Evolutionary conservation across 345 rosid species (phyloP).

Genomic region (Lagerstroemia speciosa): DNA sequence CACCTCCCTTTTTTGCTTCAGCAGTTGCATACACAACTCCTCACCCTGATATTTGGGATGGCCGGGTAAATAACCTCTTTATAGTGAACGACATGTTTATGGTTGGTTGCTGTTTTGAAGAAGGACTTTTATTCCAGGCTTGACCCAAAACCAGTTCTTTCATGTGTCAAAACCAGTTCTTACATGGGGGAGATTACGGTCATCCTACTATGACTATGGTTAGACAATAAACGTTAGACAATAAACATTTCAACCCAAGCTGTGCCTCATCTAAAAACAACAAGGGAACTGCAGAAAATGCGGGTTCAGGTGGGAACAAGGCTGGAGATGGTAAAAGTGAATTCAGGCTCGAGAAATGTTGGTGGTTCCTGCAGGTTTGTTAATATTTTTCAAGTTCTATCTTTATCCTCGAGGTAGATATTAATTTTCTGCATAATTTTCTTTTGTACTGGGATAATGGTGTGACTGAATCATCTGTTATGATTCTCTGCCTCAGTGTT

Average conservation of each 20-base stretch:
- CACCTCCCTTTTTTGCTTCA: slow-evolving; percentile 79
- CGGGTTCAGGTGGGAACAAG: slow-evolving; percentile 28
- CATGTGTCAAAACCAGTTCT: no score
- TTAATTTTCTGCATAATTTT: background rate
- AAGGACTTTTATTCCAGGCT: background rate
- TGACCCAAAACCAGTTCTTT: no score
- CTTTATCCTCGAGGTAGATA: no score
- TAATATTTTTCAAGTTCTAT: background rate
- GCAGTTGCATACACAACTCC: slow-evolving; percentile 81
- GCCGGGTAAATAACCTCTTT: slow-evolving; percentile 49
- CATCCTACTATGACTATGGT: slow-evolving; percentile 82
- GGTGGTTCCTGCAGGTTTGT: slow-evolving; percentile 71
- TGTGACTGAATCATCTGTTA: slow-evolving; percentile 3
- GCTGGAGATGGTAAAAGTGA: slow-evolving; percentile 40
- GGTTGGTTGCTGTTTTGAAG: background rate
- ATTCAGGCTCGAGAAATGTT: slow-evolving; percentile 88
- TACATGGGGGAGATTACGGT: slow-evolving; percentile 70
- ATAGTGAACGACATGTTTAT: background rate
- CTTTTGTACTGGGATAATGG: background rate
- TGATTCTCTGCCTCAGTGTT: slow-evolving; percentile 38
- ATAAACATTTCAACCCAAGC: slow-evolving; percentile 18
- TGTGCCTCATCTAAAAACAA: slow-evolving; percentile 50
- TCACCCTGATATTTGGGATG: slow-evolving; percentile 82
- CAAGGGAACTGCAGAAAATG: slow-evolving; percentile 40
- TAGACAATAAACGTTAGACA: slow-evolving; percentile 10